phyloP scores from a whole-genome alignment of 2,329 filamentous ascomycete genomes.

The Penicillium sp. region DNA sequence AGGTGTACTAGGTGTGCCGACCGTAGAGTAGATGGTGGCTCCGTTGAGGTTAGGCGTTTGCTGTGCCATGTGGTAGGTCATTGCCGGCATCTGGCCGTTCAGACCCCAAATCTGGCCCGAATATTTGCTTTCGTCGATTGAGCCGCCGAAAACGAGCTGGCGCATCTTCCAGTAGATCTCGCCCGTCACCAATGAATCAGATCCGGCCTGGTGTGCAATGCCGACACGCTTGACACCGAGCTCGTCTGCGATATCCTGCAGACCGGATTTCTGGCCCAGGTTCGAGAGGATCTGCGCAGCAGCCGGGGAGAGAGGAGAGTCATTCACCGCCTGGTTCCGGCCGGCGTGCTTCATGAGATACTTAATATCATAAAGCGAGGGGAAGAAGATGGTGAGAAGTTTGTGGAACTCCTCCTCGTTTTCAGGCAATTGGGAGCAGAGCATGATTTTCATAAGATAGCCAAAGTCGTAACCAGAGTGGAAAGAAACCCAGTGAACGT shows the following conservation, averaged over 20 bases:
- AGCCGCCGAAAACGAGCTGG: conserved; percentile 78
- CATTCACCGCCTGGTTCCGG: conserved; percentile 61
- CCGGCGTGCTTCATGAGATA: conserved; percentile 90
- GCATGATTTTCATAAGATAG: conserved; percentile 90
- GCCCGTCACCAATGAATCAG: conserved; percentile 87
- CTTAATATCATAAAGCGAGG: conserved; percentile 91
- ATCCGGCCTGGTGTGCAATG: conserved; percentile 84
- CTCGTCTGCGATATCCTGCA: conserved; percentile 90
- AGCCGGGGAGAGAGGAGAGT: conserved; percentile 58
- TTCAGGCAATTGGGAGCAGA: conserved; percentile 74
- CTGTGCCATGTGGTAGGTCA: conserved; percentile 45
- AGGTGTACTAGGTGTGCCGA: conserved; percentile 63
- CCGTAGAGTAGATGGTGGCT: conserved; percentile 45
- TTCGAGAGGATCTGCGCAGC: conserved; percentile 73
- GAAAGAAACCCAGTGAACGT: conserved; percentile 95
- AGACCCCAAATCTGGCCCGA: conserved; percentile 90
- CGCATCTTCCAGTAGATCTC: conserved; percentile 92
- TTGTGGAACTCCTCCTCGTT: conserved; percentile 87
- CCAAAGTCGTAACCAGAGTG: conserved; percentile 98
- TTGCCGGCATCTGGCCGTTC: conserved; percentile 63
- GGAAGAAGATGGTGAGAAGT: conserved; percentile 88
- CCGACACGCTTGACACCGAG: conserved; percentile 86
- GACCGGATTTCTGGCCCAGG: conserved; percentile 82
- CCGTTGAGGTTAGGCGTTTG: conserved; percentile 55
- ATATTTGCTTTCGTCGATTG: conserved; percentile 72